A percentile compares a stretch with the other conserved stretches of the same genome.
Conservation (phyloP, 2,329 filamentous ascomycete genomes). For the Rhinocladiella similis region DNA sequence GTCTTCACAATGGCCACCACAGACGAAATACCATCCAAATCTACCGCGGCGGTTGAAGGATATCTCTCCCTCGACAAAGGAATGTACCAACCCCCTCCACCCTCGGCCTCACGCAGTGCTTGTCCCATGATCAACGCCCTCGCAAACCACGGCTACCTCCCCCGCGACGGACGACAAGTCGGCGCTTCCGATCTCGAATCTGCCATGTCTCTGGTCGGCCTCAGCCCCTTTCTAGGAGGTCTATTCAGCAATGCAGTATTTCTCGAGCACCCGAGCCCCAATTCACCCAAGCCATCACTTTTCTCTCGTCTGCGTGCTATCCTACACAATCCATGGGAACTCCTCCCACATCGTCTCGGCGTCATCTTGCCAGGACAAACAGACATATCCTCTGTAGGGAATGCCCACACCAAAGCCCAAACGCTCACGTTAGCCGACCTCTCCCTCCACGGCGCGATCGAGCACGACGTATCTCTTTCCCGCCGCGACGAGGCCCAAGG, state of each 20-base stretch:
- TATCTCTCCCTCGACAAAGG: not conserved
- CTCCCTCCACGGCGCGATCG: constrained; percentile 28
- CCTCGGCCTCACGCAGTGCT: constrained; percentile 35
- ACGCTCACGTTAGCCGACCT: constrained; percentile 23
- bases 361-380: constrained; percentile 14
- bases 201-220: constrained; percentile 36
- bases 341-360: constrained; percentile 17
- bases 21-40: no score
- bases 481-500: constrained; percentile 27
- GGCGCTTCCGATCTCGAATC: constrained; percentile 36
- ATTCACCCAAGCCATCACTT: constrained; percentile 11
- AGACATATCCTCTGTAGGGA: not conserved
- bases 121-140: constrained; percentile 43
- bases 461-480: constrained; percentile 29
- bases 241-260: constrained; percentile 37
- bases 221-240: constrained; percentile 40
- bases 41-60: no score
- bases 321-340: not conserved
- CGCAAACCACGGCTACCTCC: constrained; percentile 44
- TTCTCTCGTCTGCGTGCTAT: constrained; percentile 16
- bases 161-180: constrained; percentile 40
- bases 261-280: constrained; percentile 30
- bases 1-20: no score
- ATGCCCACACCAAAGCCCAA: not conserved
- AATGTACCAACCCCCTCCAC: constrained; percentile 1